Base-by-base conservation (phyloP, 371 early-diverging fungal species). In the Mucor velutinosus region DNA sequence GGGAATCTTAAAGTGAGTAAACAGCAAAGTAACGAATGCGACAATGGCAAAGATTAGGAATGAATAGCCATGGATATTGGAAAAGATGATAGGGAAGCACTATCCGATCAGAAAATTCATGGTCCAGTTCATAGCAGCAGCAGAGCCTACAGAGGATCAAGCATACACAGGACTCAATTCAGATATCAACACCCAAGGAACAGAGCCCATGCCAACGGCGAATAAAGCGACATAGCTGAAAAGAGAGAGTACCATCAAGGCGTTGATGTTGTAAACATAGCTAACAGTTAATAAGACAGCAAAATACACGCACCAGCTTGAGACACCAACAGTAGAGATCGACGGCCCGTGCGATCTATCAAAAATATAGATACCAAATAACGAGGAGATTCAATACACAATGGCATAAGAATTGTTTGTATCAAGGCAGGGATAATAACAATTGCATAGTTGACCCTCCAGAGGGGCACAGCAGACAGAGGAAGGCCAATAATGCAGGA, bases 191-290 rank as follows among this genome's bases (percentile, higher is more conserved):
- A 91, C 69, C 91, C 94, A 94, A 11, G 94, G 91, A 60, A 94
- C 90, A 1, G 90, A 89, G 17, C 94, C 92, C 14, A 95, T 73
- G 2, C 94, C 98, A 37, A 95, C 72, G 30, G 92, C 91, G 77
- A 92, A 97, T 32, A 84, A 81, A 11, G 88, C 87, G 7, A 92
- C 87, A 78, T 92, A 94, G 21, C 90, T 58, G 67, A 92, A 86
- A 37, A 93, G 79, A 55, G 88, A 82, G 1, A 86, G 81, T 6
- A 87, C 87, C 7, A 92, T 83, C 30, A 92, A 67, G 12, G 75
- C 66, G 6, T 77, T 75, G 14, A 83, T 57, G 12, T 77, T 66
- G 45, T 65, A 76, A 14, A 78, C 79, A 2, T 86, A 81, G 1
- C 78, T 88, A 23, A 89, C 60, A 7, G 91, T 84, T n/a, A 92